A percentile compares a stretch with the other conserved stretches of the same genome.
phyloP scores from a whole-genome alignment of 805 yeast species.

The Ogataea zsoltii region DNA sequence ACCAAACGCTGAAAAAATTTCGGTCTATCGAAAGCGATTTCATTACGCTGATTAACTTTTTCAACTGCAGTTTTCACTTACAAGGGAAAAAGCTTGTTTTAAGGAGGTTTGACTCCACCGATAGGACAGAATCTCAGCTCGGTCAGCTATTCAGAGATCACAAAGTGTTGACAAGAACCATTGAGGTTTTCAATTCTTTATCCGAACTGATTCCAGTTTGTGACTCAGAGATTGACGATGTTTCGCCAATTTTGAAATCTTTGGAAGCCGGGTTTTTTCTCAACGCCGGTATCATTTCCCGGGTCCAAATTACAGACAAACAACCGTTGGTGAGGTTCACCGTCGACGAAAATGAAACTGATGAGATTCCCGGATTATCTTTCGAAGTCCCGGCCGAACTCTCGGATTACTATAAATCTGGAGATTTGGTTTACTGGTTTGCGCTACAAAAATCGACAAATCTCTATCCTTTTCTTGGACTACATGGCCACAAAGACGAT shows the following conservation, averaged over 20 bases:
- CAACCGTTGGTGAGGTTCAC: conserved; percentile 16
- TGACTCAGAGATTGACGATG: neutral
- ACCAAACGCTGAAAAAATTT: conserved; percentile 11
- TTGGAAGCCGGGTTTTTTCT: conserved; percentile 12
- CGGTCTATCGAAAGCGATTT: conserved; percentile 20
- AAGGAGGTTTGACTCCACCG: neutral
- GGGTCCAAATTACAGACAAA: conserved; percentile 5
- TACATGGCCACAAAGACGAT: conserved; percentile 14
- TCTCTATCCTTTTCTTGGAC: conserved; percentile 16
- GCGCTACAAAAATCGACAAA: conserved; percentile 1
- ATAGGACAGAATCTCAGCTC: conserved; percentile 5
- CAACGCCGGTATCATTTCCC: conserved; percentile 12
- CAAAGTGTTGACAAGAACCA: conserved; percentile 6
- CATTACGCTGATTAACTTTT: conserved; percentile 20
- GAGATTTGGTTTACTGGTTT: conserved; percentile 18
- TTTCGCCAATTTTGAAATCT: conserved; percentile 8
- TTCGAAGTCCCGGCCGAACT: conserved; percentile 16
- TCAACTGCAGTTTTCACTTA: conserved; percentile 11
- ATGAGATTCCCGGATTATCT: conserved; percentile 13
- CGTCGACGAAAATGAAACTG: conserved; percentile 7
- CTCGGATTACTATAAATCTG: conserved; percentile 10
- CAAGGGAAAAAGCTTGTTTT: conserved; percentile 1
- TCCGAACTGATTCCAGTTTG: conserved; percentile 4
- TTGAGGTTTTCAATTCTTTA: conserved; percentile 7
- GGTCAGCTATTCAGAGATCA: conserved; percentile 9